Conservation (phyloP, 2,329 filamentous ascomycete species). For the Zasmidium cellare region DNA sequence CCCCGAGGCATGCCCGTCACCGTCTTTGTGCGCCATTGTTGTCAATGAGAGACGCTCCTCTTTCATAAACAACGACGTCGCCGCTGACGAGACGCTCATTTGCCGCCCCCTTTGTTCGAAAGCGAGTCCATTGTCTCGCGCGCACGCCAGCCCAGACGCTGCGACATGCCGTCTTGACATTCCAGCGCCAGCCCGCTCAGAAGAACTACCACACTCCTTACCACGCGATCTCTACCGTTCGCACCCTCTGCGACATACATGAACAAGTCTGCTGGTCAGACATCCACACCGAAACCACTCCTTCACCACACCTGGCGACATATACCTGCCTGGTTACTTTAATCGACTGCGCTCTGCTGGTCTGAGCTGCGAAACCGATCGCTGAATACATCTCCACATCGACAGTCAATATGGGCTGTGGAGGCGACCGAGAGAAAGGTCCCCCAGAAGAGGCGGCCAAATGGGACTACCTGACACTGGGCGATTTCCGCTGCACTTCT, state of each 20-base stretch:
- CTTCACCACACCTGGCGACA: neutral
- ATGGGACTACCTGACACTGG: constrained; percentile 82
- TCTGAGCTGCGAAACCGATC: constrained; percentile 9
- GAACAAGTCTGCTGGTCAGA: constrained; percentile 23
- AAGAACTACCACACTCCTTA: constrained; percentile 6
- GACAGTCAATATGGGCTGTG: constrained; percentile 35
- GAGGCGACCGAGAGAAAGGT: constrained; percentile 37
- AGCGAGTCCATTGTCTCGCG: constrained; percentile 1
- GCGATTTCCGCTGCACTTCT: constrained; percentile 81
- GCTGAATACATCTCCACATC: neutral
- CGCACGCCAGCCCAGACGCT: neutral
- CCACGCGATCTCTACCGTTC: constrained; percentile 3
- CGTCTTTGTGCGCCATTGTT: constrained; percentile 5
- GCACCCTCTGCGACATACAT: neutral
- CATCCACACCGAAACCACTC: constrained; percentile 6
- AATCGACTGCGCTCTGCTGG: constrained; percentile 14
- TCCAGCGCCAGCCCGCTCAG: constrained; percentile 1
- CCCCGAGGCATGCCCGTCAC: constrained; percentile 4
- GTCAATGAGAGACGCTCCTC: neutral
- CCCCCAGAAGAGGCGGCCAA: constrained; percentile 52
- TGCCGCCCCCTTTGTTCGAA: neutral
- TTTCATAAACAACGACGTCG: neutral
- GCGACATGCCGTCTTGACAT: constrained; percentile 3
- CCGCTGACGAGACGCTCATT: neutral
- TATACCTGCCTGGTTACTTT: neutral